Evolutionary conservation across 306 rosid genomes (phyloP).

Genomic region (Inga leiocalycina): DNA sequence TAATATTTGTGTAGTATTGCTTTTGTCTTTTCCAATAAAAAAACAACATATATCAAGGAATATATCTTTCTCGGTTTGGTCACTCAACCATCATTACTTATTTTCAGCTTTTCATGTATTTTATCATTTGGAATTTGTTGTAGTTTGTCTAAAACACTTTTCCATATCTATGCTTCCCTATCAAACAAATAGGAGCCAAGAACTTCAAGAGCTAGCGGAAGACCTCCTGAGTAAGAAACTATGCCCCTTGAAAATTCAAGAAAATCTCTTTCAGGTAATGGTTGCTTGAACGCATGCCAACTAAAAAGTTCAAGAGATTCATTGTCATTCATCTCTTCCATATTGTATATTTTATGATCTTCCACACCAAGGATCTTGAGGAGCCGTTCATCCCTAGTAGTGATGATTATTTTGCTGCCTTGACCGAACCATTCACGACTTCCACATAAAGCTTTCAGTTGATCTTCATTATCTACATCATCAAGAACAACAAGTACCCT

Average conservation of each 20-base stretch:
- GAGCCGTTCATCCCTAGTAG: not conserved
- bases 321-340: not conserved
- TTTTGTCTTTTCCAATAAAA: not conserved
- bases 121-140: not conserved
- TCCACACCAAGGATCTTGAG: not conserved
- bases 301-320: constrained; percentile 3
- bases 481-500: not conserved
- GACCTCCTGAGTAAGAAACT: not conserved
- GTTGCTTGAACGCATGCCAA: not conserved
- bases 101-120: constrained; percentile 4
- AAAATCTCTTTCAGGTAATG: not conserved
- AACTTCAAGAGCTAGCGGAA: not conserved
- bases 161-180: not conserved
- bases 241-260: not conserved
- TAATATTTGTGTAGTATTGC: not conserved
- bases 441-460: not conserved
- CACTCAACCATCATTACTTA: not conserved
- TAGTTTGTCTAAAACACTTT: not conserved
- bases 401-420: not conserved
- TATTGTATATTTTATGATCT: not conserved
- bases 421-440: not conserved
- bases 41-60: constrained; percentile 6
- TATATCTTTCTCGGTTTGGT: constrained; percentile 1
- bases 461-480: not conserved
- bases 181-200: not conserved